Conservation (phyloP, 1,284 basidiomycete genomes). For the Bondarzewia mesenterica region DNA sequence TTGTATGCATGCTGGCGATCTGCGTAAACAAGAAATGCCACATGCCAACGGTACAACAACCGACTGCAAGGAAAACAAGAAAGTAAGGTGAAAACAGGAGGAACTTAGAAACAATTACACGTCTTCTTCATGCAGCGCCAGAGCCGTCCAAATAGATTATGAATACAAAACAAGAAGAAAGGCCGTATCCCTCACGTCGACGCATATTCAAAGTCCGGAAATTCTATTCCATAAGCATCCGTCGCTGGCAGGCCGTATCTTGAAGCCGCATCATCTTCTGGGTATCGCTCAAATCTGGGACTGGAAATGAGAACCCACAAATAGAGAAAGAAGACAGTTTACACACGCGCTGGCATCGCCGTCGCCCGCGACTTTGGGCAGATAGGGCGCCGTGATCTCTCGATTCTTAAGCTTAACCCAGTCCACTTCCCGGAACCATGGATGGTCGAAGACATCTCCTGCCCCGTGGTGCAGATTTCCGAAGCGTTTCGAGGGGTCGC, state of each 20-base stretch:
- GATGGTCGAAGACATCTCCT: conserved; percentile 90
- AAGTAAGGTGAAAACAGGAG: conserved; percentile 6
- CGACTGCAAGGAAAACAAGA: too few relatives aligned
- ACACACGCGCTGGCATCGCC: conserved; percentile 90
- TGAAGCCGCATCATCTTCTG: conserved; percentile 56
- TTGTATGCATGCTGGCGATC: too few relatives aligned
- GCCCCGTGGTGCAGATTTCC: conserved; percentile 92
- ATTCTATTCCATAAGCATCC: conserved; percentile 51
- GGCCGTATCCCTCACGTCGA: neutral
- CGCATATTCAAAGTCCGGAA: conserved; percentile 67
- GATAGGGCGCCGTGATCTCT: conserved; percentile 95
- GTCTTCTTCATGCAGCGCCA: neutral
- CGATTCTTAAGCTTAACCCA: conserved; percentile 81
- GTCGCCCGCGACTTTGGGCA: conserved; percentile 80
- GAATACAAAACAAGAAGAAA: conserved; percentile 8
- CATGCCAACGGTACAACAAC: too few relatives aligned
- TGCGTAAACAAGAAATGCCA: too few relatives aligned
- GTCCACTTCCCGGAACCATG: conserved; percentile 97
- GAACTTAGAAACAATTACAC: conserved; percentile 2
- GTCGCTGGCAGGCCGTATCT: conserved; percentile 47
- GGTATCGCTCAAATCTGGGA: conserved; percentile 75
- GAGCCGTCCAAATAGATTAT: neutral
- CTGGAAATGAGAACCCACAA: neutral
- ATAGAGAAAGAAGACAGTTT: neutral
- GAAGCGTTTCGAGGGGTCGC: conserved; percentile 86